Evolutionary conservation across 106 monocot species (phyloP), one percentile per base, ranked within the genome.

Genomic region (Dendrobium chrysotoxum): DNA sequence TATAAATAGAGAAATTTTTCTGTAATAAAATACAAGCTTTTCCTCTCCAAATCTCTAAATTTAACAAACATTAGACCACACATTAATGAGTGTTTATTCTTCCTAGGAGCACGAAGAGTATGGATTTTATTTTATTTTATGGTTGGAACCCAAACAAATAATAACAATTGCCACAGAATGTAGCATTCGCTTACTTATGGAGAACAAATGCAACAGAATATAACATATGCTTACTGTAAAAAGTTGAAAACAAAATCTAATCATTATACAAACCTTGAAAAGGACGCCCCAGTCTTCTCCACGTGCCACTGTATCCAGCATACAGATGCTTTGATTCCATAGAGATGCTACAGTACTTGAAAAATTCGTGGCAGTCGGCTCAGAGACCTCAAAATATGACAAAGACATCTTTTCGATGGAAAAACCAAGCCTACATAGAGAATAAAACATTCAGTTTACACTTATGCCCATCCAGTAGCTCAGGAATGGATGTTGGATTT

Each of bases 371-470:
- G 89, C 15, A 46, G 85, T 44, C 44, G 55, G 73, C 83, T 95
- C 92, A 57, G 92, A 85, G 40, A 91, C 83, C 77, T 86, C 85
- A 89, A 95, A 95, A 55, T 72, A 85, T 75, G 91, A 88, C 40
- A 88, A 81, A 58, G 91, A 54, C 10, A 95, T 79, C 79, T 89
- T 88, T 81, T 85, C 81, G 21, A 92, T 75, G n/a, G 39, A 58
- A 38, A 86, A 81, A 68, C 98, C 95, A 79, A 81, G 84, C 85
- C 97, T 98, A 83, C 31, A 82, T 40, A 53, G 79, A 28, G 53
- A 70, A 31, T 70, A 70, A 28, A 70, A 70, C 31, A 70, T 31
- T 70, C 70, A 31, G 31, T 12, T 31, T 12, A 40, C 13, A 13
- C 28, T 70, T 0, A 70, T 67, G 13, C 25, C 31, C 35, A 70